These are phyloP conservation scores for Aspergillus fumigatiaffinis DNA, from an alignment of 2,329 filamentous ascomycete species.

Conservation along the genomic window DNA sequence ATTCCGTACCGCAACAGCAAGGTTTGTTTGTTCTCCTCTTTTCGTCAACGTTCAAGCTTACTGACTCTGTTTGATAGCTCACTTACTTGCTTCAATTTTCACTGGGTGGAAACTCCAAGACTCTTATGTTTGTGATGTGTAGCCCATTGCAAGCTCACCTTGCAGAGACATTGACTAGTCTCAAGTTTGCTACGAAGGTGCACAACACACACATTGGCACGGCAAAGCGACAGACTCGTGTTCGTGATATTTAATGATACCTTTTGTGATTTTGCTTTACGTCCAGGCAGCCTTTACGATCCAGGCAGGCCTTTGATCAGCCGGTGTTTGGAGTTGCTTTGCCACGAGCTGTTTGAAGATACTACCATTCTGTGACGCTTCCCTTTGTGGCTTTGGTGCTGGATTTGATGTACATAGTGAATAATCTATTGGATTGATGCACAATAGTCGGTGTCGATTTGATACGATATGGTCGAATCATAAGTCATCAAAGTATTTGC, in stretches of 20 bases:
- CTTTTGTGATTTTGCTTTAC: slow-evolving; percentile 9
- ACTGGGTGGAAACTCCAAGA: slow-evolving; percentile 91
- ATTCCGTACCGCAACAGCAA: slow-evolving; percentile 96
- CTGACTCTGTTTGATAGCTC: slow-evolving; percentile 48
- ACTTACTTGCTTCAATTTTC: slow-evolving; percentile 95
- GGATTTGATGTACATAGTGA: slow-evolving; percentile 2
- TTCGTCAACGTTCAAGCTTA: slow-evolving; percentile 1
- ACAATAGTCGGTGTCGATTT: neutral
- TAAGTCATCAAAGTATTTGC: slow-evolving; percentile 20
- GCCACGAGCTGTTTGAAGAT: slow-evolving; percentile 7
- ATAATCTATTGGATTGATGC: neutral
- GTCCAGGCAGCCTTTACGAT: slow-evolving; percentile 24
- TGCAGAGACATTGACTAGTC: slow-evolving; percentile 86
- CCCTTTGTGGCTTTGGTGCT: neutral
- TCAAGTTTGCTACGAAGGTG: slow-evolving; percentile 94
- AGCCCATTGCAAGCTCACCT: slow-evolving; percentile 86
- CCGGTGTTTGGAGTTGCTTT: slow-evolving; percentile 22
- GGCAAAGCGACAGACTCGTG: slow-evolving; percentile 53
- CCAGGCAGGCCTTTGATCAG: slow-evolving; percentile 22
- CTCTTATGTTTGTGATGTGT: slow-evolving; percentile 99
- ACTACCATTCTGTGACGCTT: neutral
- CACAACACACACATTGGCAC: slow-evolving; percentile 86
- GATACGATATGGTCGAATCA: slow-evolving; percentile 1
- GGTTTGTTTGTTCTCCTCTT: too few species aligned
- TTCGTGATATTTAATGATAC: slow-evolving; percentile 33